These are phyloP conservation scores for Zancudomyces culisetae DNA, from an alignment of 371 early-diverging fungal species.

Conservation along the genomic window DNA sequence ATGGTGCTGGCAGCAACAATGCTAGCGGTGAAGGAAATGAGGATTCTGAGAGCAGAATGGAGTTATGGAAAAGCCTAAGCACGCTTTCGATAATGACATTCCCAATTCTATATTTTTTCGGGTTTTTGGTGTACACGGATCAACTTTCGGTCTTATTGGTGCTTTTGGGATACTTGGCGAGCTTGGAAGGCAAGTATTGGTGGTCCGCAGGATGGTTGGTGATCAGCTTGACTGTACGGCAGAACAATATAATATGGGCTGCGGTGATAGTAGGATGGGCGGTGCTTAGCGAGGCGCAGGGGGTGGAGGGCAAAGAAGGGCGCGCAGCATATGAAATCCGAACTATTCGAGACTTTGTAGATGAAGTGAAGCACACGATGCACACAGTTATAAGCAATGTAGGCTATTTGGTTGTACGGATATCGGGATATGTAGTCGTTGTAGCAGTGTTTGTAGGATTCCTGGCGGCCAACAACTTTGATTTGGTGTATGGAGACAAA, in stretches of 20 bases:
- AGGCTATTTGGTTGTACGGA: slow-evolving; percentile 6
- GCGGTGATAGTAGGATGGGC: slow-evolving; percentile 1
- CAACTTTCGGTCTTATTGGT: slow-evolving; percentile 63
- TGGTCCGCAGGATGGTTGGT: slow-evolving; percentile 27
- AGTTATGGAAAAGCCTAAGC: slow-evolving; percentile 10
- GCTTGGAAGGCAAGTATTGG: slow-evolving; percentile 26
- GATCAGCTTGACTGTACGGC: slow-evolving; percentile 52
- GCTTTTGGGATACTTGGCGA: slow-evolving; percentile 38
- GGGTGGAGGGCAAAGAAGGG: neutral
- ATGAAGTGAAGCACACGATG: neutral
- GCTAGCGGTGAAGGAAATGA: too few species aligned
- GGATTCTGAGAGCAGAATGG: too few species aligned
- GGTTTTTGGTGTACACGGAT: slow-evolving; percentile 84
- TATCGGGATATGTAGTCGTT: slow-evolving; percentile 22
- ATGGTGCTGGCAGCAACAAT: too few species aligned
- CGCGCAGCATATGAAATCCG: neutral
- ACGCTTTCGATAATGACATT: slow-evolving; percentile 44
- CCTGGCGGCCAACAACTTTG: slow-evolving; percentile 56
- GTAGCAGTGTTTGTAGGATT: slow-evolving; percentile 38
- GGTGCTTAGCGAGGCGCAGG: neutral
- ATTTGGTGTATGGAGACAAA: slow-evolving; percentile 79
- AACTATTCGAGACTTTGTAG: slow-evolving; percentile 1
- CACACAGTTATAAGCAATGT: neutral
- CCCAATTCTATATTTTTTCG: slow-evolving; percentile 67
- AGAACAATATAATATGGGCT: slow-evolving; percentile 83